Conservation (phyloP, 192 early-diverging fungal species). For the Podila minutissima region DNA sequence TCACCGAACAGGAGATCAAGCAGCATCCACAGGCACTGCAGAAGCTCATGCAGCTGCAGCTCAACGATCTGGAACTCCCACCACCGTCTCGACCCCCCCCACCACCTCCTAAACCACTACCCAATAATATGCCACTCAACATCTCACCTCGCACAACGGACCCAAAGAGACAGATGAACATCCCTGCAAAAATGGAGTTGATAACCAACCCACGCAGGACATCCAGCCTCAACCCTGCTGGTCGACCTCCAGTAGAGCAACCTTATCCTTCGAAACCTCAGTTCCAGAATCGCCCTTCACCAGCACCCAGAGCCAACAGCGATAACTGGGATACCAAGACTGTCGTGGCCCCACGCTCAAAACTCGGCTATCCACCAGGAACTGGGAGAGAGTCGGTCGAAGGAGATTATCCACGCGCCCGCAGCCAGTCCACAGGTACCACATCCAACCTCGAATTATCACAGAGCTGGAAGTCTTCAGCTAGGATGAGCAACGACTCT, state of each 20-base stretch:
- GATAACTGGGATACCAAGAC: constrained; percentile 43
- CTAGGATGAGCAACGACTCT: constrained; percentile 26
- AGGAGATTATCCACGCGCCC: constrained; percentile 7
- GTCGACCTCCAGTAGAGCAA: constrained; percentile 16
- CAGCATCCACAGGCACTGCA: constrained; percentile 56
- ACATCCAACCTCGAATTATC: constrained; percentile 5
- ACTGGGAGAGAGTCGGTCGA: constrained; percentile 27
- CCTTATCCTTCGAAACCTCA: constrained; percentile 8
- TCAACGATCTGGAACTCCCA: constrained; percentile 55
- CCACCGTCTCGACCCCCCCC: constrained; percentile 35
- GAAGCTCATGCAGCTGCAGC: constrained; percentile 59
- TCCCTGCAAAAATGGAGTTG: constrained; percentile 9
- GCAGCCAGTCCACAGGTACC: constrained; percentile 26
- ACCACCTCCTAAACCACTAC: constrained; percentile 30
- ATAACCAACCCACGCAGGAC: constrained; percentile 32
- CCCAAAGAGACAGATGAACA: constrained; percentile 2
- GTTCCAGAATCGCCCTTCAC: constrained; percentile 9
- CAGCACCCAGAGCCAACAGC: constrained; percentile 15
- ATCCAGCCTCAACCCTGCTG: constrained; percentile 39
- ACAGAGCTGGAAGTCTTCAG: constrained; percentile 13
- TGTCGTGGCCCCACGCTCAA: constrained; percentile 15
- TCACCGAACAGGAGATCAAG: constrained; percentile 58
- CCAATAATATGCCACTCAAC: constrained; percentile 16
- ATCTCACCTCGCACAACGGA: constrained; percentile 5
- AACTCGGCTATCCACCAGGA: constrained; percentile 16